These are phyloP conservation scores for Scheffersomyces illinoinensis DNA, from an alignment of 1,139 yeast species.

Conservation along the genomic window DNA sequence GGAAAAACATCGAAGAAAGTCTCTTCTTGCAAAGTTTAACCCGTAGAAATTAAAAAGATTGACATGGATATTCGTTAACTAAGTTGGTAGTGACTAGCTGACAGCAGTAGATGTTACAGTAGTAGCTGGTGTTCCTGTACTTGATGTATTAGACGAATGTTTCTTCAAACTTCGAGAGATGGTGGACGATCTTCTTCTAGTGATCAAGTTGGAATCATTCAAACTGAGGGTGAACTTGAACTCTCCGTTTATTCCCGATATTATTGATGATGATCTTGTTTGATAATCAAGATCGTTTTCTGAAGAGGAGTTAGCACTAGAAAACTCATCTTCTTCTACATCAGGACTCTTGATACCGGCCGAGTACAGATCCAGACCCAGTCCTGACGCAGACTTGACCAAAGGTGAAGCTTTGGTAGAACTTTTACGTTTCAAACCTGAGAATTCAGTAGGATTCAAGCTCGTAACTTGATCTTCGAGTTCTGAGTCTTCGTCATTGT, in stretches of 20 bases:
- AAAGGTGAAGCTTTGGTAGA: slow-evolving; percentile 11
- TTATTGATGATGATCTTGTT: slow-evolving; percentile 46
- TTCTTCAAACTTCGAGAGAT: slow-evolving; percentile 12
- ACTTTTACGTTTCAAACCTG: not conserved
- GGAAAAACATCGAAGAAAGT: not conserved
- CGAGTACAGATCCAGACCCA: not conserved
- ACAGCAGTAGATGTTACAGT: not conserved
- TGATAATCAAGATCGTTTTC: slow-evolving; percentile 27
- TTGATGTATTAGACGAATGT: slow-evolving; percentile 6
- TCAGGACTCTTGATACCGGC: slow-evolving; percentile 1
- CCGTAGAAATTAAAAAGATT: not conserved
- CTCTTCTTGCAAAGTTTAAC: not conserved
- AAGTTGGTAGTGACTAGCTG: slow-evolving; percentile 1
- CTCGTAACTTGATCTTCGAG: slow-evolving; percentile 18
- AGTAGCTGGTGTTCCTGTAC: not conserved
- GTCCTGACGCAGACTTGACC: slow-evolving; percentile 1
- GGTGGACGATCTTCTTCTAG: slow-evolving; percentile 32
- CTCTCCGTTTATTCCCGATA: slow-evolving; percentile 40
- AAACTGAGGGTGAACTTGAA: slow-evolving; percentile 46
- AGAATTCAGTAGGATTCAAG: slow-evolving; percentile 1
- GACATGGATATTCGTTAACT: not conserved
- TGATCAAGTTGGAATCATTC: slow-evolving; percentile 43
- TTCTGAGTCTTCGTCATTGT: slow-evolving; percentile 17
- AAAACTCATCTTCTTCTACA: slow-evolving; percentile 12
- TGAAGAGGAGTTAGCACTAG: slow-evolving; percentile 13